Conservation (phyloP, 345 rosid genomes). For the Chamaenerion angustifolium region DNA sequence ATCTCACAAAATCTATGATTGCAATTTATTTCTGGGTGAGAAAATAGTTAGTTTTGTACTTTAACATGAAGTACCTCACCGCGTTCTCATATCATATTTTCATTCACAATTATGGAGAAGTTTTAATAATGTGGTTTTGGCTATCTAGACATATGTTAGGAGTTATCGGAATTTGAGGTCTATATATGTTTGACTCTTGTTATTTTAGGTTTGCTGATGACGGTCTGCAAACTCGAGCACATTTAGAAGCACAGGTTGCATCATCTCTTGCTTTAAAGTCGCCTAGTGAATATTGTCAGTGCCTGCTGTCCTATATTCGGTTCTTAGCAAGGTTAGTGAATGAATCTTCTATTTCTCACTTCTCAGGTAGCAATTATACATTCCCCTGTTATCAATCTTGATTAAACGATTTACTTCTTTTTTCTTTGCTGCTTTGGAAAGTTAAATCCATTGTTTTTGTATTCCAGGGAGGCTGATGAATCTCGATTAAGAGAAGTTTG, state of each 20-base stretch:
- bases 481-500: constrained; percentile 89
- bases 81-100: no score
- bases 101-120: no score
- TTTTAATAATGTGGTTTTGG: no score
- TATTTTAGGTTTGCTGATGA: constrained; percentile 79
- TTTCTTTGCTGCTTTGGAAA: neutral
- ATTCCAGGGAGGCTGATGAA: constrained; percentile 86
- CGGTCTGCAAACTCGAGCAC: constrained; percentile 91
- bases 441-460: neutral
- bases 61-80: no score
- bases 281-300: constrained; percentile 78
- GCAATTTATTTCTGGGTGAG: no score
- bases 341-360: neutral
- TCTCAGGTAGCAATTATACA: neutral
- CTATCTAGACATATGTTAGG: no score
- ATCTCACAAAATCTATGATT: no score
- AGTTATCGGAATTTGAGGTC: no score
- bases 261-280: constrained; percentile 79
- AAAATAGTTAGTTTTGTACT: no score
- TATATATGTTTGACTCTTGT: no score
- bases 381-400: neutral
- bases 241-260: constrained; percentile 91
- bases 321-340: constrained; percentile 67
- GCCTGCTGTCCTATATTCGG: constrained; percentile 84
- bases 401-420: no score